Evolutionary conservation across 306 rosid species (phyloP).

Genomic region (Vigna unguiculata): DNA sequence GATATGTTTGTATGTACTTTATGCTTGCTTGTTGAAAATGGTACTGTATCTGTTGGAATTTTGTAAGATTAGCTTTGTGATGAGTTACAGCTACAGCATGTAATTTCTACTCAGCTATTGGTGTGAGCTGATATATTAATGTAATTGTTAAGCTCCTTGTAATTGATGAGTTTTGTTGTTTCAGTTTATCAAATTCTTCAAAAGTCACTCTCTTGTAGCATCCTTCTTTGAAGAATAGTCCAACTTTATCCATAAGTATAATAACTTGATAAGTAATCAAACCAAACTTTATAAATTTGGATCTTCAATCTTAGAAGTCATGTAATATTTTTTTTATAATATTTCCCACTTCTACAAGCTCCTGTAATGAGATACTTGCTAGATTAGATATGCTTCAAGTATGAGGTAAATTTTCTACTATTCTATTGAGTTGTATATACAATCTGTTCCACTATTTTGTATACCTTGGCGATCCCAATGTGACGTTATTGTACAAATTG

Average conservation of each 20-base stretch:
- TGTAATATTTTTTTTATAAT: background rate
- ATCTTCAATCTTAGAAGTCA: background rate
- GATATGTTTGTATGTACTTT: background rate
- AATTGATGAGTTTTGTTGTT: constrained; percentile 23
- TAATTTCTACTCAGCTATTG: constrained; percentile 31
- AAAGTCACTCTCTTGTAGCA: background rate
- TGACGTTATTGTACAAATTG: constrained; percentile 32
- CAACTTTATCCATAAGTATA: constrained; percentile 5
- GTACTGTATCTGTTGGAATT: constrained; percentile 29
- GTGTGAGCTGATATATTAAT: constrained; percentile 37
- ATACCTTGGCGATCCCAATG: constrained; percentile 26
- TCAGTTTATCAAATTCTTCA: constrained; percentile 33
- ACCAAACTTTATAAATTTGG: background rate
- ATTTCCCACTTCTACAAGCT: background rate
- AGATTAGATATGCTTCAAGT: constrained; percentile 13
- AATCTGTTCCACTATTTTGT: constrained; percentile 39
- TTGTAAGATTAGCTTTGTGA: constrained; percentile 43
- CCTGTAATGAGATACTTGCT: background rate
- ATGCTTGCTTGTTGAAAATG: constrained; percentile 36
- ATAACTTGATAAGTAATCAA: no score
- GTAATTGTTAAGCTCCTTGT: background rate
- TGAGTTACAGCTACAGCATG: constrained; percentile 34
- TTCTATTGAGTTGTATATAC: constrained; percentile 45
- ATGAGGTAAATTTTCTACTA: constrained; percentile 36
- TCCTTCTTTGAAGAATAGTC: background rate